phyloP scores from a whole-genome alignment of 495 filamentous ascomycete species.

The Podospora tetraspora region DNA sequence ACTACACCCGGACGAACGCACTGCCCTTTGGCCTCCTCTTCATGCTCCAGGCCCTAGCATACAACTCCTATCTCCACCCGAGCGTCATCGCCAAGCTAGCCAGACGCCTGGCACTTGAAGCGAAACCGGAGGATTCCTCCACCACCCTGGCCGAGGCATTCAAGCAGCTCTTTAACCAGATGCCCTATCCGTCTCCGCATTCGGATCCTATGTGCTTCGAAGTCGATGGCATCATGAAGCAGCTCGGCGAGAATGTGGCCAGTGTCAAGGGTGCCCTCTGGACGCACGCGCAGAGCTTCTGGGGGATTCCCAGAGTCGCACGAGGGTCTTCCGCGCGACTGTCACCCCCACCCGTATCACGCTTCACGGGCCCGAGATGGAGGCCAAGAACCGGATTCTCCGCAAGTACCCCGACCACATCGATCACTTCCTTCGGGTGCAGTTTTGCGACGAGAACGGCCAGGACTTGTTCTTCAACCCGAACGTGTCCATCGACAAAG shows the following conservation, averaged over 20 bases:
- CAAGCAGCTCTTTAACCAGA: conserved; percentile 41
- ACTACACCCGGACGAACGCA: no score
- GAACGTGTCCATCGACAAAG: conserved; percentile 44
- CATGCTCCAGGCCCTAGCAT: conserved; percentile 49
- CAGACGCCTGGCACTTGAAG: background rate
- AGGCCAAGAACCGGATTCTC: conserved; percentile 68
- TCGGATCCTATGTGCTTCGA: conserved; percentile 38
- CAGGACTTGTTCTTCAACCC: conserved; percentile 55
- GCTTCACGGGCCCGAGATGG: conserved; percentile 65
- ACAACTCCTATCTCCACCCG: conserved; percentile 49
- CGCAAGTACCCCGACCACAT: conserved; percentile 59
- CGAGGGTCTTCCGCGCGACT: conserved; percentile 52
- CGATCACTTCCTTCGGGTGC: conserved; percentile 63
- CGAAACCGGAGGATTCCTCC: background rate
- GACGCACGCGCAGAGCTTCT: conserved; percentile 24
- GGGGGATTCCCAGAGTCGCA: conserved; percentile 23
- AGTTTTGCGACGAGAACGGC: conserved; percentile 65
- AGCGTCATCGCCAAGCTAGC: conserved; percentile 37
- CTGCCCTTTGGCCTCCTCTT: conserved; percentile 39
- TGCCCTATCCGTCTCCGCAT: conserved; percentile 45
- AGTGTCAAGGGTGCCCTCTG: conserved; percentile 26
- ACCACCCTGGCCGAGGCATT: conserved; percentile 18
- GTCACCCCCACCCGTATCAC: conserved; percentile 64
- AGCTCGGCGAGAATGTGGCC: conserved; percentile 39
- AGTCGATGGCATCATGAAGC: conserved; percentile 36